These are phyloP conservation scores for Pseudocercospora musae DNA, from an alignment of 2,329 filamentous ascomycete genomes.

Conservation along the genomic window DNA sequence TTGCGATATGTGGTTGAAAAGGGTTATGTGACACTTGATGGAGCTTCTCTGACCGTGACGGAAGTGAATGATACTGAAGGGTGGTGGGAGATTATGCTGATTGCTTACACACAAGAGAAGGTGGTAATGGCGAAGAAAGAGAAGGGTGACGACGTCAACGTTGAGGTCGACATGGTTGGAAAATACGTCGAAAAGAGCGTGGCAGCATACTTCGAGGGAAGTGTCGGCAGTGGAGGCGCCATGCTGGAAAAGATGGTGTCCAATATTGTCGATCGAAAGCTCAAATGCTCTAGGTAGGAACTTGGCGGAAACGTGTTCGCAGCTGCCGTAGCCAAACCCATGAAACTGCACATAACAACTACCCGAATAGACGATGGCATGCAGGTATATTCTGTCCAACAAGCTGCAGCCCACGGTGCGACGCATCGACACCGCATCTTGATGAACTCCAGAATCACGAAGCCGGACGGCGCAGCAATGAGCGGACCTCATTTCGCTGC, in stretches of 20 bases:
- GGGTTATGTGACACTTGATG: constrained; percentile 91
- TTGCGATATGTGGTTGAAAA: constrained; percentile 92
- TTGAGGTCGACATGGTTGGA: constrained; percentile 85
- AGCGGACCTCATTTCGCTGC: too few relatives aligned
- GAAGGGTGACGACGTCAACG: constrained; percentile 77
- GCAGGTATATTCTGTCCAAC: not conserved
- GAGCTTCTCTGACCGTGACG: constrained; percentile 90
- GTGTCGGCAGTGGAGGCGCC: constrained; percentile 47
- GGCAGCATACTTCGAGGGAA: constrained; percentile 68
- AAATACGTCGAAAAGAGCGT: constrained; percentile 92
- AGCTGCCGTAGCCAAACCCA: not conserved
- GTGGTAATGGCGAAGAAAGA: constrained; percentile 78
- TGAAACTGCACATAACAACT: too few relatives aligned
- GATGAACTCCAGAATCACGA: too few relatives aligned
- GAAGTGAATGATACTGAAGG: constrained; percentile 79
- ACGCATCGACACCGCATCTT: not conserved
- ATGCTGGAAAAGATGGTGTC: constrained; percentile 55
- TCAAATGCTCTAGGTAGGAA: constrained; percentile 35
- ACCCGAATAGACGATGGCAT: not conserved
- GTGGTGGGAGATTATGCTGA: constrained; percentile 95
- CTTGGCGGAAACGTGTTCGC: too few relatives aligned
- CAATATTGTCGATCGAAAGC: constrained; percentile 69
- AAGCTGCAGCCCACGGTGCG: not conserved
- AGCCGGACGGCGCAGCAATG: too few relatives aligned
- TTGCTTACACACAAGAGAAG: constrained; percentile 91